phyloP scores from a whole-genome alignment of 805 yeast genomes.

The Sugiyamaella floridensis region DNA sequence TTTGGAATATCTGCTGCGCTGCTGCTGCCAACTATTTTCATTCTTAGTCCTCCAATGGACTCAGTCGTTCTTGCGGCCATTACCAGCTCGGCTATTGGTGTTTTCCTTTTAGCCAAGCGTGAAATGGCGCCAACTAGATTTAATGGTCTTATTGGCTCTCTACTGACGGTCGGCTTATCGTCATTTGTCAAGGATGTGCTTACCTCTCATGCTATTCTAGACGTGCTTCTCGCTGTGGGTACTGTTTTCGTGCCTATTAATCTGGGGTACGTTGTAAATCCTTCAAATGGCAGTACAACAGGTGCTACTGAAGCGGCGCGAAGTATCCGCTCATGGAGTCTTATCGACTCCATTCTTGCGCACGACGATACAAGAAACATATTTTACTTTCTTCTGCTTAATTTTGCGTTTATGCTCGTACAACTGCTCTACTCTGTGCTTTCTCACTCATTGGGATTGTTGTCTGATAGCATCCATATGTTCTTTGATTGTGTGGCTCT shows the following conservation, averaged over 20 bases:
- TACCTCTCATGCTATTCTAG: slow-evolving; percentile 5
- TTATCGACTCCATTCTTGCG: slow-evolving; percentile 35
- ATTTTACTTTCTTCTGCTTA: slow-evolving; percentile 75
- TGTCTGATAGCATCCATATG: slow-evolving; percentile 96
- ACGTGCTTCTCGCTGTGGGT: slow-evolving; percentile 12
- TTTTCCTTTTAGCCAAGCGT: slow-evolving; percentile 25
- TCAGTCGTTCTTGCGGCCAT: slow-evolving; percentile 19
- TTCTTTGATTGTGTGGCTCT: slow-evolving; percentile 88
- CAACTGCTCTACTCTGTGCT: slow-evolving; percentile 88
- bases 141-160: slow-evolving; percentile 21
- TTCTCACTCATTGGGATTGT: slow-evolving; percentile 82
- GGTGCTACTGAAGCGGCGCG: slow-evolving; percentile 1
- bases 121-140: slow-evolving; percentile 24
- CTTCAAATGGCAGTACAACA: neutral
- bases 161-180: slow-evolving; percentile 17
- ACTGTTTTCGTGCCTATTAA: slow-evolving; percentile 16
- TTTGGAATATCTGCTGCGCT: slow-evolving; percentile 10
- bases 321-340: slow-evolving; percentile 15
- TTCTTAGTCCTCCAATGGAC: slow-evolving; percentile 10
- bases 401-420: slow-evolving; percentile 88
- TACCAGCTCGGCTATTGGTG: slow-evolving; percentile 27
- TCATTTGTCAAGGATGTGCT: slow-evolving; percentile 6
- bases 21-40: slow-evolving; percentile 14
- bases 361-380: slow-evolving; percentile 79
- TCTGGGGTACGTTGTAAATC: neutral